These are phyloP conservation scores for Tritrichomonas foetus DNA, from an alignment of 208 protist species.

Conservation along the genomic window DNA sequence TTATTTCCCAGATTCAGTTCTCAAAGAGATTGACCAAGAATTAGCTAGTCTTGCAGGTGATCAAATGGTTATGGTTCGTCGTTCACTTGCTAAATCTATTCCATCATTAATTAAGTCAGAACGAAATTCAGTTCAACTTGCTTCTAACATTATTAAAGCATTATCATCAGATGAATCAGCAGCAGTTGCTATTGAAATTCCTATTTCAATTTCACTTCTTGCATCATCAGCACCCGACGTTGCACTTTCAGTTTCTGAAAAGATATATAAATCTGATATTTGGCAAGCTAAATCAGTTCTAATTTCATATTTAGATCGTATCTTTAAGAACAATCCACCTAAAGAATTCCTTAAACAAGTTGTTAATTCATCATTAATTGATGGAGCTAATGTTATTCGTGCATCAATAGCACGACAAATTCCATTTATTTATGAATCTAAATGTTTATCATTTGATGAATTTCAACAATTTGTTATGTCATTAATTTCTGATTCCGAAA, in stretches of 20 bases:
- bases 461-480: not conserved
- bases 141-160: not conserved
- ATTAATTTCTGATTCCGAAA: not conserved
- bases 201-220: not conserved
- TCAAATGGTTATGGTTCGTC: not conserved
- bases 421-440: not conserved
- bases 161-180: not conserved
- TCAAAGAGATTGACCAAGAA: not conserved
- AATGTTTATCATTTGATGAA: not conserved
- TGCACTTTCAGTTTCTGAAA: not conserved
- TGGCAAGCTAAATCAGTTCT: conserved; percentile 26
- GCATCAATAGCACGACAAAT: not conserved
- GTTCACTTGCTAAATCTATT: not conserved
- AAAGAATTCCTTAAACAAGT: not conserved
- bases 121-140: not conserved
- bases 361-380: not conserved
- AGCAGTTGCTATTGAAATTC: not conserved
- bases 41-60: not conserved
- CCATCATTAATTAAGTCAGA: not conserved
- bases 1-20: not conserved
- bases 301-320: not conserved
- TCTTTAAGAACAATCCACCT: not conserved
- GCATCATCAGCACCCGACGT: not conserved
- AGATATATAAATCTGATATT: not conserved
- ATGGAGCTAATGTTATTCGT: not conserved